Base-by-base conservation (phyloP, 495 filamentous ascomycete genomes). In the Endocarpon pusillum region DNA sequence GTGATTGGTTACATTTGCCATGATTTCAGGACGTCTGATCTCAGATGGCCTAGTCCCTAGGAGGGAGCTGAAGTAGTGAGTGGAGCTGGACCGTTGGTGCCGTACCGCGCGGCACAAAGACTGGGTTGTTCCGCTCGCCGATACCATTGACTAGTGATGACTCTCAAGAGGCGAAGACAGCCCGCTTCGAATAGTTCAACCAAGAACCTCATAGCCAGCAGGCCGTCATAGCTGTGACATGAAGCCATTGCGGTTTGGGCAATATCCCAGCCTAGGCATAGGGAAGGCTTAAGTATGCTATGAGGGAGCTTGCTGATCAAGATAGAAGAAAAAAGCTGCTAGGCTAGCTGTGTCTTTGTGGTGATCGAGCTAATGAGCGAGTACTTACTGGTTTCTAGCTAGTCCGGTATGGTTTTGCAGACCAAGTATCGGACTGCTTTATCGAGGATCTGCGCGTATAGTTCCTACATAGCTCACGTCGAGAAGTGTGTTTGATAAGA, bases 251-350 rank as follows among this genome's bases (percentile, higher is more conserved):
- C 46, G 0, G 59, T 42, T 35, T 62, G 57, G 2, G 64, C 53
- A 34, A 66, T 49, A 3, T 62, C 64, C 64, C 64, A 48, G 20
- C 71, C 71, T 7, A 75, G 47, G 8, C 65, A 55, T n/a, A 77
- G 45, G 0, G 33, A 20, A 0, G 73, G 69, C 73, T 77, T 75
- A 1, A 79, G 51, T 24, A 73, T 68, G n/a, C 66, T 61, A 41
- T 67, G 71, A 0, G 71, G 72, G 2, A 79, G 66, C 43, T 71
- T 72, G 42, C 78, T 69, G 44, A 79, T 76, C 20, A 79, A 52
- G 32, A 61, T 53, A 1, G 68, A 70, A 1, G 74, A 75, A 47
- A 76, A 69, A 2, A 73, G 74, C 49, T 76, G 73, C 71, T 69
- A 76, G 20, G 53, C 62, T 32, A 79, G 58, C 49, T 78, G 72